Evolutionary conservation across 768 basidiomycete species (phyloP), one percentile per base, ranked within the genome.

Genomic region (Lactifluus volemus): DNA sequence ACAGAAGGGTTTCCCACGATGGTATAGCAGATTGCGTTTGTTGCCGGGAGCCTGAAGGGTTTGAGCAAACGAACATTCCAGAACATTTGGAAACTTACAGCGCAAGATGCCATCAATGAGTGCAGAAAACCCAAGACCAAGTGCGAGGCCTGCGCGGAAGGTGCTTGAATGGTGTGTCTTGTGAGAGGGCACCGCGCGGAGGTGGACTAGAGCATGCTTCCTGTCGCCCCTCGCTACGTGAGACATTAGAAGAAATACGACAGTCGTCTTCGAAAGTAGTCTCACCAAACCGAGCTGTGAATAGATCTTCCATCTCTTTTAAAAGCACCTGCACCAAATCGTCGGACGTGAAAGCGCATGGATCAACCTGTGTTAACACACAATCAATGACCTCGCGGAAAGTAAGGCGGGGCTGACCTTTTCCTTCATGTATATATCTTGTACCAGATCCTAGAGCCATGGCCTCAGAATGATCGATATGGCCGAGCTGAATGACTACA

Each of bases 341-440:
- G 17, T 84, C 83, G 3, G 85, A 84, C 1, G 83, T 81, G 67
- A 98, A 87, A 10, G 81, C 73, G 59, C 84, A 80, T 49, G 79
- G 78, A 21, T 88, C 84, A 21, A 92, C 79, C 86, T 89, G 67
- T 10, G 25, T 47, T n/a, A 11, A 11, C 5, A 25, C 44, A 41
- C 34, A 54, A 29, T 50, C 34, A 25, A 21, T 29, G 19, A 21
- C 61, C 5, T 32, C 5, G 11, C 8, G 5, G 17, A 14, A 32
- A 39, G 32, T 32, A 47, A 42, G 15, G 29, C 11, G 54, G 21
- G 17, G 38, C 55, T 19, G n/a, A 88, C 90, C 73, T 84, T 87
- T 69, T 94, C 90, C 41, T 78, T 74, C 78, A 88, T 93, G 70
- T 95, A 98, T 44, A 85, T 79, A 29, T 85, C 78, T 69, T 89